These are phyloP conservation scores for Pochonia chlamydosporia DNA, from an alignment of 2,329 filamentous ascomycete genomes.

Conservation along the genomic window DNA sequence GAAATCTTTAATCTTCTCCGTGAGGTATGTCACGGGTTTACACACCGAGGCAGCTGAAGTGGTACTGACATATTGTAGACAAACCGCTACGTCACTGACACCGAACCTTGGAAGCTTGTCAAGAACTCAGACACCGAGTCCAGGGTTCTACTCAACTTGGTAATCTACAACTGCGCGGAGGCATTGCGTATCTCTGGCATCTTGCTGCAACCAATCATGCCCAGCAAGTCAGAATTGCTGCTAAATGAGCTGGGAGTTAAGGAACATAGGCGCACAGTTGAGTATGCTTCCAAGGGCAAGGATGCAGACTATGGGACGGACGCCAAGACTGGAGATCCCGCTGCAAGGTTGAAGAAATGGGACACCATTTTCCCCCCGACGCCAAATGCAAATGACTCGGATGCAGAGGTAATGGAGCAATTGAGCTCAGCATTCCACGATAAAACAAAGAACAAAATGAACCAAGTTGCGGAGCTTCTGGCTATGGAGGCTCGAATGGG, in stretches of 20 bases:
- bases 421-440: constrained; percentile 10
- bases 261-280: constrained; percentile 53
- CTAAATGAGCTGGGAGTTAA: constrained; percentile 74
- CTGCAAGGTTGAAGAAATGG: constrained; percentile 28
- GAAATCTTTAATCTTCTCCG: constrained; percentile 57
- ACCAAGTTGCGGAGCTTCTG: constrained; percentile 19
- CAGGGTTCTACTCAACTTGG: constrained; percentile 42
- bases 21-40: constrained; percentile 39
- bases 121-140: constrained; percentile 29
- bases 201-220: constrained; percentile 87
- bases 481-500: constrained; percentile 23
- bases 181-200: constrained; percentile 75
- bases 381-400: constrained; percentile 17
- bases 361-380: constrained; percentile 47
- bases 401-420: constrained; percentile 16
- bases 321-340: constrained; percentile 13
- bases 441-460: constrained; percentile 21
- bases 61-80: constrained; percentile 22
- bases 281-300: constrained; percentile 53
- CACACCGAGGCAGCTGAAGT: background rate
- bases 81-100: constrained; percentile 47
- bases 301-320: constrained; percentile 65
- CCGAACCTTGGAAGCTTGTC: constrained; percentile 62
- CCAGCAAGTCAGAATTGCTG: constrained; percentile 63
- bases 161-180: constrained; percentile 69